A percentile compares a stretch with the other conserved stretches of the same genome.
These are phyloP conservation scores for Yamadazyma sp. DNA, from an alignment of 1,139 yeast genomes.

Conservation along the genomic window DNA sequence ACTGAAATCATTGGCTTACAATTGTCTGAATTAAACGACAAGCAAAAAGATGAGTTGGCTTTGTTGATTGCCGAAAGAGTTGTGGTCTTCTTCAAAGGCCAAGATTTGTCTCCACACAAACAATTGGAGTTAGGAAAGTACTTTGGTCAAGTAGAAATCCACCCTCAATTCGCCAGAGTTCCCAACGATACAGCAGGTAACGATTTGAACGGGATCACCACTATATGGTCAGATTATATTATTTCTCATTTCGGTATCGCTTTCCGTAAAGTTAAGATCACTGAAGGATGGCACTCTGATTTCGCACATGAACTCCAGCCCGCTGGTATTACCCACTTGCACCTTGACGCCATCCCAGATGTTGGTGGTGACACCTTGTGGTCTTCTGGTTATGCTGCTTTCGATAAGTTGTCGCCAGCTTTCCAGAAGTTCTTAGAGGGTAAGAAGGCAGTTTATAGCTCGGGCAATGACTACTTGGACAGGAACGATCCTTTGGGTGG, in stretches of 20 bases:
- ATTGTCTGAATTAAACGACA: slow-evolving; percentile 44
- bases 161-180: slow-evolving; percentile 38
- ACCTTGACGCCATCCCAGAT: slow-evolving; percentile 33
- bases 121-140: slow-evolving; percentile 47
- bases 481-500: slow-evolving; percentile 34
- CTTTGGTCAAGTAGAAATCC: slow-evolving; percentile 46
- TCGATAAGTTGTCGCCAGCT: slow-evolving; percentile 38
- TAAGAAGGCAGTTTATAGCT: slow-evolving; percentile 34
- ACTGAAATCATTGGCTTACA: slow-evolving; percentile 58
- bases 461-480: slow-evolving; percentile 35
- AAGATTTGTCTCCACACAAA: slow-evolving; percentile 42
- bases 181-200: slow-evolving; percentile 23
- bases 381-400: slow-evolving; percentile 40
- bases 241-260: slow-evolving; percentile 25
- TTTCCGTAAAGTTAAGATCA: slow-evolving; percentile 30
- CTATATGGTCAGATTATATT: slow-evolving; percentile 52
- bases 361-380: slow-evolving; percentile 42
- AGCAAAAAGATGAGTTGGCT: slow-evolving; percentile 54
- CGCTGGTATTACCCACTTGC: slow-evolving; percentile 40
- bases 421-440: slow-evolving; percentile 38
- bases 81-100: slow-evolving; percentile 44
- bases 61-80: slow-evolving; percentile 43
- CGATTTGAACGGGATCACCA: slow-evolving; percentile 40
- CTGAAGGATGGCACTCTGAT: slow-evolving; percentile 39
- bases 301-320: slow-evolving; percentile 39